Base-by-base conservation (phyloP, 805 yeast genomes). In the Nakazawaea molendinolei region DNA sequence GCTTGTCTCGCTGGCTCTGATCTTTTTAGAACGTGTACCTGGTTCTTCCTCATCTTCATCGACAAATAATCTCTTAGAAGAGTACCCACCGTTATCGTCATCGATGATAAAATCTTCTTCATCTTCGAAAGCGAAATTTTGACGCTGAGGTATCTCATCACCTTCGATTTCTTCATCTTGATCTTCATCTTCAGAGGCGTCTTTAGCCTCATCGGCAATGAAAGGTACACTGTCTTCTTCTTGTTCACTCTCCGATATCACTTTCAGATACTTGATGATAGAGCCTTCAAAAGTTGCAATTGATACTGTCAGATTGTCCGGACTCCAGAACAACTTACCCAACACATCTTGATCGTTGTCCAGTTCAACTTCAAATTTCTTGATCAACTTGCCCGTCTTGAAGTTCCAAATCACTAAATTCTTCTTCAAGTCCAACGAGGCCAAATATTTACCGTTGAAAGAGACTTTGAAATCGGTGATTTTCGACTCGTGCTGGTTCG, bases 81-180 rank as follows among this genome's bases (percentile, higher is more conserved):
- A 33, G 43, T 67, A 67, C 1, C 75, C 78, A 10, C 67, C 71
- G 5, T 71, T 75, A 34, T 77, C 86, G 44, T 75, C 86, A 49
- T 79, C 87, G 19, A 72, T 76, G 18, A 74, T 68, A 52, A 76
- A 76, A 33, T 72, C 75, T 31, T 69, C 74, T 40, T 69, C 68
- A 30, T 58, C 60, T 19, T 53, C 70, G 19, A 53, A 67, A 5
- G 39, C 35, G 20, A 23, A 34, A 12, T 28, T 34, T 8, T 13
- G 8, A 13, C 20, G 17, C 2, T 22, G 5, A 8, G 22, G 24
- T 4, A 20, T 7, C 8, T 10, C 33, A 10, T 21, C 16, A 14
- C 31, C 20, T n/a, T 37, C 55, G 8, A 47, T 48, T 6, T 47
- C 48, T 13, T 34, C 44, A 24, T 37, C 47, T 15, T 36, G 36